These are phyloP conservation scores for Brassica hybrid DNA, from an alignment of 441 rosid species.

Conservation along the genomic window DNA sequence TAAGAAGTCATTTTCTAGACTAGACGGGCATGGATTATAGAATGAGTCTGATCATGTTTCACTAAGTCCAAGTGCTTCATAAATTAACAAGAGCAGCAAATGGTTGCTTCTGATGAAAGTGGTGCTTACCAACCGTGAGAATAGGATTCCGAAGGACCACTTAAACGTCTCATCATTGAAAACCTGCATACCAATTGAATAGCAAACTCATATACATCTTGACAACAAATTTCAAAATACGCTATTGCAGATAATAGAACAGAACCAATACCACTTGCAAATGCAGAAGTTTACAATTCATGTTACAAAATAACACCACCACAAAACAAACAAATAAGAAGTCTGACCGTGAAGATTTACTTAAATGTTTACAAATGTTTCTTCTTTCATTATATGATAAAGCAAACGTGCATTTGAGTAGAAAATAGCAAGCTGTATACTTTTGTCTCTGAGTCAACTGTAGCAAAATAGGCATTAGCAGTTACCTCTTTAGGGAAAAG, in stretches of 20 bases:
- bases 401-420: background rate
- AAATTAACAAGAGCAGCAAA: conserved; percentile 10
- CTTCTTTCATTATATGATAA: conserved; percentile 1
- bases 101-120: conserved; percentile 17
- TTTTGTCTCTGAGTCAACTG: background rate
- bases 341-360: background rate
- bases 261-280: background rate
- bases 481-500: conserved; percentile 92
- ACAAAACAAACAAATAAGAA: background rate
- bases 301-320: background rate
- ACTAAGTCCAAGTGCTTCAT: background rate
- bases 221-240: background rate
- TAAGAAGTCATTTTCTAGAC: background rate
- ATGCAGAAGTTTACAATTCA: too few relatives aligned
- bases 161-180: conserved; percentile 88
- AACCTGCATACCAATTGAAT: conserved; percentile 52
- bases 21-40: background rate
- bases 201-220: conserved; percentile 32
- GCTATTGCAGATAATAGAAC: conserved; percentile 18
- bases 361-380: background rate
- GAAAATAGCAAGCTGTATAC: background rate
- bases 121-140: conserved; percentile 87
- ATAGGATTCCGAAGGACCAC: conserved; percentile 97
- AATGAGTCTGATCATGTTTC: background rate
- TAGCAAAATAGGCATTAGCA: background rate